phyloP scores from a whole-genome alignment of 768 basidiomycete species.

The Rhodotorula taiwanensis region DNA sequence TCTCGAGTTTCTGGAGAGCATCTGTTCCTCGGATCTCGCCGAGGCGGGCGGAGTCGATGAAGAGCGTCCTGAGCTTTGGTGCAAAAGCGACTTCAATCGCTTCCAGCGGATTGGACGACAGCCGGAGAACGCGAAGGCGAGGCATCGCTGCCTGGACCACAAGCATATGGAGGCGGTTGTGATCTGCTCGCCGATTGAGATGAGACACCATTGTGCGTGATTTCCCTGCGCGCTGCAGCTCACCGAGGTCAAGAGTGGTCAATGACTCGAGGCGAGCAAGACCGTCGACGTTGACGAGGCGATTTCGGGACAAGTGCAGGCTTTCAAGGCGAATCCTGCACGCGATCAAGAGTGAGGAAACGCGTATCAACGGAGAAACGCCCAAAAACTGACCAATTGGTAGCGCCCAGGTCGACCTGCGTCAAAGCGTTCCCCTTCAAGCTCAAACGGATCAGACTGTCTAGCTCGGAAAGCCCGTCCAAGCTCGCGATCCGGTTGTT shows the following conservation, averaged over 20 bases:
- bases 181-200: slow-evolving; percentile 51
- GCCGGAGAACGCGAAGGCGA: slow-evolving; percentile 71
- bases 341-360: slow-evolving; percentile 41
- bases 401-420: slow-evolving; percentile 56
- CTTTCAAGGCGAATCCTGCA: slow-evolving; percentile 57
- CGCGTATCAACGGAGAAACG: too few species aligned
- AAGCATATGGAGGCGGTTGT: slow-evolving; percentile 60
- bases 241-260: slow-evolving; percentile 74
- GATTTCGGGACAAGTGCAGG: slow-evolving; percentile 73
- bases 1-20: slow-evolving; percentile 67
- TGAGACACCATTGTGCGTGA: neutral
- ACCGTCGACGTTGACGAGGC: slow-evolving; percentile 56
- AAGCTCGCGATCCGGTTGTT: slow-evolving; percentile 67
- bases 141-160: slow-evolving; percentile 50
- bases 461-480: slow-evolving; percentile 70
- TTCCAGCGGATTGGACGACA: slow-evolving; percentile 71
- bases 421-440: slow-evolving; percentile 65
- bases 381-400: slow-evolving; percentile 66
- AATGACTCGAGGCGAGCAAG: slow-evolving; percentile 52
- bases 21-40: slow-evolving; percentile 45
- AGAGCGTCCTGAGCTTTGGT: slow-evolving; percentile 74
- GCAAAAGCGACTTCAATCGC: slow-evolving; percentile 58
- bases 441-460: slow-evolving; percentile 75
- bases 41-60: slow-evolving; percentile 73
- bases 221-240: slow-evolving; percentile 44